Evolutionary conservation across 495 filamentous ascomycete genomes (phyloP), one percentile per base, ranked within the genome.

Genomic region (Neurospora discreta): DNA sequence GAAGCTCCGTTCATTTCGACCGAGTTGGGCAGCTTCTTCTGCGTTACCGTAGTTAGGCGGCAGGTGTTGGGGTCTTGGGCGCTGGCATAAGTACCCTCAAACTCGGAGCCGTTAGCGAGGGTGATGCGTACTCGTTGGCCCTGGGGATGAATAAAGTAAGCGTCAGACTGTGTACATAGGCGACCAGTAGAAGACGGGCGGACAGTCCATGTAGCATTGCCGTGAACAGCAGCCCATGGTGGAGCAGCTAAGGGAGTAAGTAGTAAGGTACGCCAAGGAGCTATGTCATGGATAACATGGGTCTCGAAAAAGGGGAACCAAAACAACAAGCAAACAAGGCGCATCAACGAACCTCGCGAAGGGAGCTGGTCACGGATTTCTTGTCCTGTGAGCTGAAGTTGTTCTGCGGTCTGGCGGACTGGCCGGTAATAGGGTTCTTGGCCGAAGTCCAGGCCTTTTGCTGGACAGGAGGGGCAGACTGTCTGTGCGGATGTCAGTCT

Each of bases 41-140:
- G 89, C 80, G 90, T 90, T 39, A 92, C 92, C 93, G 94, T 95
- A 84, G 92, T 96, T 72, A 97, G 86, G 71, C 88, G 81, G 78
- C 92, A 92, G 68, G 85, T 85, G 18, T 88, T 82, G 70, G 90
- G 86, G 69, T 83, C 85, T 20, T 85, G 87, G 52, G 86, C 87
- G 78, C 91, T 91, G 71, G 90, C 87, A 44, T 75, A 81, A 72
- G 68, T 77, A 74, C 92, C 92, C 52, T 88, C 88, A 80, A 89
- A 95, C 74, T 90, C 88, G 71, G 93, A 91, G 72, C 90, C 90
- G 75, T 83, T 89, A 75, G 88, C 88, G 16, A 91, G 86, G 16
- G 88, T 91, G 74, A 97, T 83, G 38, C 86, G 88, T 69, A 91
- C 85, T 71, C 82, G 81, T 72, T 89, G 83, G 73, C 92, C 92